A percentile compares a stretch with the other conserved stretches of the same genome.
These are phyloP conservation scores for Penicillium carneum DNA, from an alignment of 2,329 filamentous ascomycete species.

Conservation along the genomic window DNA sequence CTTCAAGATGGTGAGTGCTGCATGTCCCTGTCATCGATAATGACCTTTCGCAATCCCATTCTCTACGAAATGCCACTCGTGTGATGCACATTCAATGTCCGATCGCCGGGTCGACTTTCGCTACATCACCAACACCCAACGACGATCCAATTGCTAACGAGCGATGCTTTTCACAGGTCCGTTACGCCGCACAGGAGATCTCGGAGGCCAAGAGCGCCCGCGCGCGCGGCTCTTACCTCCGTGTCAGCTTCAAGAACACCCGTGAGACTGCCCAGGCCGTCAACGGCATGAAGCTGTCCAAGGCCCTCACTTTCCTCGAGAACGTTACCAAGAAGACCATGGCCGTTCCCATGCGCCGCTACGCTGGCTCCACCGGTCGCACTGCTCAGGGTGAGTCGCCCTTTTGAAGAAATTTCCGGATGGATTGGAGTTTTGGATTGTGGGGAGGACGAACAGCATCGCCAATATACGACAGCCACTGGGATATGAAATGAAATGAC, in stretches of 20 bases:
- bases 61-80: slow-evolving; percentile 24
- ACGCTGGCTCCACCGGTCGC: slow-evolving; percentile 92
- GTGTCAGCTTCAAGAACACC: slow-evolving; percentile 99
- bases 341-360: slow-evolving; percentile 97
- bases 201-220: slow-evolving; percentile 90
- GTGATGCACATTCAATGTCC: slow-evolving; percentile 22
- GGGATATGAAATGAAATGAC: background rate
- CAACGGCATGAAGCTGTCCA: slow-evolving; percentile 97
- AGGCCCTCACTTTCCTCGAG: slow-evolving; percentile 94
- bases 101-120: slow-evolving; percentile 19
- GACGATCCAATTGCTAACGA: slow-evolving; percentile 42
- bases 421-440: slow-evolving; percentile 24
- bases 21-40: slow-evolving; percentile 23
- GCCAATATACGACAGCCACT: slow-evolving; percentile 18
- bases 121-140: slow-evolving; percentile 15
- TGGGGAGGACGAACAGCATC: slow-evolving; percentile 13
- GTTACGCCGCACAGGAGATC: slow-evolving; percentile 93
- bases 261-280: slow-evolving; percentile 99
- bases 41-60: slow-evolving; percentile 20
- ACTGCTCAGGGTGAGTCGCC: slow-evolving; percentile 89
- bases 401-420: slow-evolving; percentile 25
- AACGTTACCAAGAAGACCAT: slow-evolving; percentile 97
- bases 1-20: slow-evolving; percentile 57
- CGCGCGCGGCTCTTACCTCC: slow-evolving; percentile 97
- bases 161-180: slow-evolving; percentile 68